Evolutionary conservation across 1,284 basidiomycete species (phyloP).

Genomic region (Tremellales sp.): DNA sequence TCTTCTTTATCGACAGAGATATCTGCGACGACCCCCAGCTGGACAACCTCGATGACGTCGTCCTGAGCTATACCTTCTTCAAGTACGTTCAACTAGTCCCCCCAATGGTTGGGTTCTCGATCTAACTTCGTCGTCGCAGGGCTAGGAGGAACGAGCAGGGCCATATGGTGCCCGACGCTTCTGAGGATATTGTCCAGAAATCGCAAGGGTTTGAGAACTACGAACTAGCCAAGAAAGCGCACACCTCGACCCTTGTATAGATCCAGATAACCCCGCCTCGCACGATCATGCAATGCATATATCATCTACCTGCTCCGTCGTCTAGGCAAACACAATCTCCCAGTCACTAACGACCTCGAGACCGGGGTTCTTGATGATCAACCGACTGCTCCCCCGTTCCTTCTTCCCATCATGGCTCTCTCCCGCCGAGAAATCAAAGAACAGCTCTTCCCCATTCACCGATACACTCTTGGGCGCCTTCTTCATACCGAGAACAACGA

Average conservation of each 20-base stretch:
- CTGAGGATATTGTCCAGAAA: slow-evolving; percentile 67
- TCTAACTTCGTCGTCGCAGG: slow-evolving; percentile 48
- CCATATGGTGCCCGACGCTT: slow-evolving; percentile 79
- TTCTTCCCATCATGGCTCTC: slow-evolving; percentile 55
- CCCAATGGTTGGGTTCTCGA: neutral
- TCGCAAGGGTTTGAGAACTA: slow-evolving; percentile 62
- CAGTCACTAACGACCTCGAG: slow-evolving; percentile 66
- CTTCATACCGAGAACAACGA: slow-evolving; percentile 70
- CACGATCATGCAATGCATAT: too few relatives aligned
- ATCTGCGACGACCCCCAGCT: slow-evolving; percentile 87
- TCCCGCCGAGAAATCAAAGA: slow-evolving; percentile 58
- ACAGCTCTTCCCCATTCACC: slow-evolving; percentile 50
- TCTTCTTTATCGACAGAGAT: slow-evolving; percentile 99
- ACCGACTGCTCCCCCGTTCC: slow-evolving; percentile 60
- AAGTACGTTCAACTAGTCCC: slow-evolving; percentile 37
- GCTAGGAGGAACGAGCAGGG: slow-evolving; percentile 74
- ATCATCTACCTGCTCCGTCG: too few relatives aligned
- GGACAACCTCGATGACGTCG: slow-evolving; percentile 81
- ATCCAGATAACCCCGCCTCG: too few relatives aligned
- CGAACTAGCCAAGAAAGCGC: slow-evolving; percentile 26
- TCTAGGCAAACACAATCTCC: slow-evolving; percentile 52
- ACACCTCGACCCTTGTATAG: too few relatives aligned
- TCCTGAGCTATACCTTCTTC: slow-evolving; percentile 97
- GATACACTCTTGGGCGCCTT: slow-evolving; percentile 57
- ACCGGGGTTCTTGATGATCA: slow-evolving; percentile 74